Evolutionary conservation across 768 basidiomycete genomes (phyloP), one percentile per base, ranked within the genome.

Genomic region (Tulasnella sp.): DNA sequence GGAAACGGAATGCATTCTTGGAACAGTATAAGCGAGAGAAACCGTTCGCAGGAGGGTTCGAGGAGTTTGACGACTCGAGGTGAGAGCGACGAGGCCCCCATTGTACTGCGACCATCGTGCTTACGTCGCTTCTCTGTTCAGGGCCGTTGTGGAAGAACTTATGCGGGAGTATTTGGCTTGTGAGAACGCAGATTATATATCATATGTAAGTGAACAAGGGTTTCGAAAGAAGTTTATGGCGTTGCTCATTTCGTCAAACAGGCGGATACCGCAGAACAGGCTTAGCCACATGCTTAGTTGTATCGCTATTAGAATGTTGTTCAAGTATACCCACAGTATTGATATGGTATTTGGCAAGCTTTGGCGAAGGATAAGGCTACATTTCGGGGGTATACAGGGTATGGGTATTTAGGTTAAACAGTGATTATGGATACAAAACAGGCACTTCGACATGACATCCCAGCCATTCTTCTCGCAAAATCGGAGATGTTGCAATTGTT

Each of bases 61-160:
- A 96, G 80, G 96, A 99, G 85, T 99, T 99, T 84, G 96, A 99
- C 82, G 95, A 98, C 85, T 93, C 98, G n/a, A 90, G 94, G 95
- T 94, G 82, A 79, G 88, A 80, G 11, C 35, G 37, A 5, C 40
- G 20, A 29, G 23, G 26, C 42, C 44, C 44, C 11, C 15, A 7
- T 73, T 18, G n/a, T 9, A 69, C 32, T 42, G 20, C 23, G 11
- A 16, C 29, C 13, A 20, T 29, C 44, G 15, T 37, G 11, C 15
- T 44, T n/a, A 51, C 29, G 16, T 37, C 20, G 37, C 48, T 46
- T 55, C 39, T 32, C 73, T 20, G 16, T 57, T 11, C 81, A 95
- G 94, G 78, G 93, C 92, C 6, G 93, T 92, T 26, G 94, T 93
- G 40, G 92, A 94, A 75, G 94, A 95, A 81, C 84, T 98, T 23